phyloP scores from a whole-genome alignment of 2,329 filamentous ascomycete genomes.

The Alternaria solani region DNA sequence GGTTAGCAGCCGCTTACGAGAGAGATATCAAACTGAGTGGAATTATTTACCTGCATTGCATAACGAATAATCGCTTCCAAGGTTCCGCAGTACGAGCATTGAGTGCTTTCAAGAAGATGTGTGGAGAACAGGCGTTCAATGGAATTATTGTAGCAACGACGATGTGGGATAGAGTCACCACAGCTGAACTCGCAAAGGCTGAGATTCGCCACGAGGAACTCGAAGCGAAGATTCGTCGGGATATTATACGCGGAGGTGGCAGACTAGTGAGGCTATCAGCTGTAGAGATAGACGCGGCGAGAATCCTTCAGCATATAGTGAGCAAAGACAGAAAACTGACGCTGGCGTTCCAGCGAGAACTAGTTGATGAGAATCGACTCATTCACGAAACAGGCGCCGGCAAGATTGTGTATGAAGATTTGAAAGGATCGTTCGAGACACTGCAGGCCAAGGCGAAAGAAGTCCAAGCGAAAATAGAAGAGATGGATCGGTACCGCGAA shows the following conservation, averaged over 20 bases:
- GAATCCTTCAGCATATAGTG: constrained; percentile 11
- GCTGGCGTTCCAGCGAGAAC: constrained; percentile 9
- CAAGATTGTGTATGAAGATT: background rate
- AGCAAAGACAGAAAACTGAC: constrained; percentile 1
- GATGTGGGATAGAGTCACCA: constrained; percentile 48
- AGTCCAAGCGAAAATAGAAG: background rate
- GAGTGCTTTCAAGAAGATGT: constrained; percentile 55
- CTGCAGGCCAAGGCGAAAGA: background rate
- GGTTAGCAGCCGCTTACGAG: constrained; percentile 46
- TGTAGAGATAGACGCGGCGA: constrained; percentile 5
- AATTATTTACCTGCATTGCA: constrained; percentile 58
- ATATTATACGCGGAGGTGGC: background rate
- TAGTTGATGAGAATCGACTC: constrained; percentile 4
- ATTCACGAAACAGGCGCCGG: constrained; percentile 9
- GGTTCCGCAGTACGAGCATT: constrained; percentile 54
- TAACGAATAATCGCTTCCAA: constrained; percentile 53
- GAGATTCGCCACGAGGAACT: background rate
- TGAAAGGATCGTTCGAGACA: background rate
- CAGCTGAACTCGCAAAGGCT: background rate
- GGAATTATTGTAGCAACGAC: constrained; percentile 55
- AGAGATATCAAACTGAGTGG: constrained; percentile 50
- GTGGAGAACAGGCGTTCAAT: constrained; percentile 51
- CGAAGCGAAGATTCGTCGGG: background rate
- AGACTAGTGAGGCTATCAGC: constrained; percentile 1
- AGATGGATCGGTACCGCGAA: background rate